Evolutionary conservation across 495 filamentous ascomycete species (phyloP).

Genomic region (Hypoxylon fragiforme): DNA sequence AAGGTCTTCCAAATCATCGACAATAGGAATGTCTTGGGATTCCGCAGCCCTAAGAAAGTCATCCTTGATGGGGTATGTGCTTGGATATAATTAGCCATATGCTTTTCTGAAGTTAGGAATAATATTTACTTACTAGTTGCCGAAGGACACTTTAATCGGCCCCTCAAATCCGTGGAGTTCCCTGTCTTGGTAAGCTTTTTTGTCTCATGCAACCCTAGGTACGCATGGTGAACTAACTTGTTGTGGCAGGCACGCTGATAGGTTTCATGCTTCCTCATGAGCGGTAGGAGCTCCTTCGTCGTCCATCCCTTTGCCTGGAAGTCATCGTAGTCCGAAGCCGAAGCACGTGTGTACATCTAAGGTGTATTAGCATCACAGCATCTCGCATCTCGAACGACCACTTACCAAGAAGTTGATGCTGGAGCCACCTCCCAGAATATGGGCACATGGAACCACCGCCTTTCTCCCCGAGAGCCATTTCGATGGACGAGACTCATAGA

Average conservation of each 20-base stretch:
- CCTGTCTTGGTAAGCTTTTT: conserved; percentile 29
- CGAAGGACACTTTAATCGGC: conserved; percentile 85
- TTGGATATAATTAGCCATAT: conserved; percentile 8
- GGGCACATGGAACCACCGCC: conserved; percentile 78
- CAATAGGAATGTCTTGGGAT: conserved; percentile 72
- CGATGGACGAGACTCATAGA: conserved; percentile 78
- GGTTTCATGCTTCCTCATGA: conserved; percentile 85
- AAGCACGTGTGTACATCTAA: conserved; percentile 85
- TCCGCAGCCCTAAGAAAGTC: conserved; percentile 82
- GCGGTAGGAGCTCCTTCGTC: conserved; percentile 73
- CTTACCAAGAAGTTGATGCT: conserved; percentile 81
- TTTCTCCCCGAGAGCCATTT: conserved; percentile 71
- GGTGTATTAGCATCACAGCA: background rate
- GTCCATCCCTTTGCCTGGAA: conserved; percentile 82
- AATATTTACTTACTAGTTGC: conserved; percentile 58
- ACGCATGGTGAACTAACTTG: conserved; percentile 32
- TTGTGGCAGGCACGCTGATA: conserved; percentile 80
- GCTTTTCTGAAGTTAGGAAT: background rate
- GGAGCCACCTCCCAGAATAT: conserved; percentile 76
- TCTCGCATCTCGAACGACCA: background rate
- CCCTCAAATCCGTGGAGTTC: conserved; percentile 79
- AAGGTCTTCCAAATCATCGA: conserved; percentile 71
- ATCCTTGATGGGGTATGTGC: conserved; percentile 69
- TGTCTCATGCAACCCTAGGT: background rate
- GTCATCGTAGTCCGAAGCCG: conserved; percentile 81